Base-by-base conservation (phyloP, 2,329 filamentous ascomycete species). In the Lecanosticta acicola region DNA sequence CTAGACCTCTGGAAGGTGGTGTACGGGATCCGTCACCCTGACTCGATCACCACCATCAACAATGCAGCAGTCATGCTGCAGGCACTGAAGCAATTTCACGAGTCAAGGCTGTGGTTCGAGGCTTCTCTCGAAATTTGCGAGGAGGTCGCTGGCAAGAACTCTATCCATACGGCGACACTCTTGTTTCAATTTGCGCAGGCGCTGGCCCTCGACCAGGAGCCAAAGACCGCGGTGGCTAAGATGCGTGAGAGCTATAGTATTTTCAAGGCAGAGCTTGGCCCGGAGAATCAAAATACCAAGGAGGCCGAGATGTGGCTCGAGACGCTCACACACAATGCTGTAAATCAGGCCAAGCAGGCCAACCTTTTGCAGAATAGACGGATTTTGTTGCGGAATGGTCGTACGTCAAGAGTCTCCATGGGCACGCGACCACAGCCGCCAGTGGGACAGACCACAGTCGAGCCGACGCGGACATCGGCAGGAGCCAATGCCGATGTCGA, bases 31-130 rank as follows among this genome's bases (percentile, higher is more conserved):
- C 85, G 88, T 60, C 93, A 98, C 69, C 93, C 93, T 2, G 93
- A 98, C 70, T 94, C 89, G 7, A 96, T 98, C 69, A 98, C 94
- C 7, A 97, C 93, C 13, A 85, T 97, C 70, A 98, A 97, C 78
- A 98, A 98, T 63, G 91, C 88, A 16, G 93, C 93, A 5, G 93
- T 98, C 49, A 98, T 98, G 93, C 81, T 98, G 48, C 93, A 98
- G 70, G 84, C 89, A 45, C 79, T 96, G 59, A 95, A 97, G 75
- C 83, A 86, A 50, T 98, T 94, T 72, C 84, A 91, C 59, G 88
- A 95, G 69, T 97, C 91, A 37, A 84, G 93, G 41, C 77, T 91
- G 52, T 98, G 93, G 93, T 98, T 98, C 64, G 93, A 97, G 69
- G 85, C 88, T 54, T 94, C 90, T 8, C 80, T 97, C 41, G 78